These are phyloP conservation scores for Pseudozyma sp. DNA, from an alignment of 1,284 basidiomycete genomes.

Conservation along the genomic window DNA sequence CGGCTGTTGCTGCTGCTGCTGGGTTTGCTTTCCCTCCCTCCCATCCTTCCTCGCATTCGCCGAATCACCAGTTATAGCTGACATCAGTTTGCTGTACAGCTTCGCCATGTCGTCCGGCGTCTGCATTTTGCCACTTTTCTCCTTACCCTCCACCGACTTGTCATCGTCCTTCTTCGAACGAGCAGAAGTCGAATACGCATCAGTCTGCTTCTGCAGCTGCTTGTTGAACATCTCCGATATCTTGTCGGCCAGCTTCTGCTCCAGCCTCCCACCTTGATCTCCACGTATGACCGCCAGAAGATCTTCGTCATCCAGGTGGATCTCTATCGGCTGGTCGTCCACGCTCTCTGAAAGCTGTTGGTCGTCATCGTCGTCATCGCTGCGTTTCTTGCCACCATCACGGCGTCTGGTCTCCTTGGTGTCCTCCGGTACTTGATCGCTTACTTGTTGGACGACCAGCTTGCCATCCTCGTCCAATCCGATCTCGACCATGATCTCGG, in stretches of 20 bases:
- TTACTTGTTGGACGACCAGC: constrained; percentile 15
- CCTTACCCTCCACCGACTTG: not conserved
- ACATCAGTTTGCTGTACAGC: constrained; percentile 16
- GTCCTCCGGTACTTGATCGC: not conserved
- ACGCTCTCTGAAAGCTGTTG: not conserved
- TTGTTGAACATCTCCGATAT: constrained; percentile 24
- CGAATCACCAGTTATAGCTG: constrained; percentile 7
- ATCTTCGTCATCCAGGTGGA: constrained; percentile 42
- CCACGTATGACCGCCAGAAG: constrained; percentile 27
- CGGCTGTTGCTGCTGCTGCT: not conserved
- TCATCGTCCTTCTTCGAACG: not conserved
- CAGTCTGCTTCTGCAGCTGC: constrained; percentile 14
- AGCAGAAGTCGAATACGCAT: not conserved
- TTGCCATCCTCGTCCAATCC: constrained; percentile 32
- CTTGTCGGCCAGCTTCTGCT: constrained; percentile 34
- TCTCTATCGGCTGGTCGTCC: constrained; percentile 17
- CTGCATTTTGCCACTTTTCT: constrained; percentile 2
- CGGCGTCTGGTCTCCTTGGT: constrained; percentile 8
- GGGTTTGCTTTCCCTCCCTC: not conserved
- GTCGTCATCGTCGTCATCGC: constrained; percentile 8
- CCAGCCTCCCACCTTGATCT: constrained; percentile 10
- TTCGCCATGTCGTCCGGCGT: constrained; percentile 22
- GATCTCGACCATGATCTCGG: constrained; percentile 22
- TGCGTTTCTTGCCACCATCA: constrained; percentile 29
- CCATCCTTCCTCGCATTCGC: not conserved